phyloP scores from a whole-genome alignment of 73 alveolate genomes.

The Paramecium caudatum region DNA sequence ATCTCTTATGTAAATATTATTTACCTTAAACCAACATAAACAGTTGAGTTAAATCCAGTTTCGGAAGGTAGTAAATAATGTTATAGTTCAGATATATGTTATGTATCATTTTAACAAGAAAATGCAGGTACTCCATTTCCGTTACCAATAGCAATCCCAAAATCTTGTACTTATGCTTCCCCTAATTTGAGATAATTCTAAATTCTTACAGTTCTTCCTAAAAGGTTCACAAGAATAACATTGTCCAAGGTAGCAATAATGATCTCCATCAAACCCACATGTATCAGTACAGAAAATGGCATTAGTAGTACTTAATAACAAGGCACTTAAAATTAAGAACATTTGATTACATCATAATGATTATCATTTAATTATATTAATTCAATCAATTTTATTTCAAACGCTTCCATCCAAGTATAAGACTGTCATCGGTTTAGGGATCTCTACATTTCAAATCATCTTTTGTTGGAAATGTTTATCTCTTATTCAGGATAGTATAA shows the following conservation, averaged over 20 bases:
- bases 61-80: not conserved
- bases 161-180: not conserved
- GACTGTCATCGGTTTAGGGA: too few species aligned
- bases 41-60: not conserved
- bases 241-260: not conserved
- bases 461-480: constrained; percentile 16
- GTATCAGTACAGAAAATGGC: not conserved
- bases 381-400: too few species aligned
- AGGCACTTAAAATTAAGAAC: too few species aligned
- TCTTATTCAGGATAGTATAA: not conserved
- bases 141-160: not conserved
- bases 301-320: not conserved
- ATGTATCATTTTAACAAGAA: not conserved
- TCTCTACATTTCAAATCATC: constrained; percentile 46
- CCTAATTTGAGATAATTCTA: not conserved
- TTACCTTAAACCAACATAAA: constrained; percentile 2
- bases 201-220: constrained; percentile 9
- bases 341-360: too few species aligned
- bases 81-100: not conserved
- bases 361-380: too few species aligned
- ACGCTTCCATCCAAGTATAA: too few species aligned
- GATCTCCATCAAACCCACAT: constrained; percentile 64
- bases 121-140: constrained; percentile 14
- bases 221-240: not conserved
- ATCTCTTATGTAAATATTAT: not conserved